Evolutionary conservation across 306 rosid species (phyloP).

Genomic region (Acacia melanoxylon): DNA sequence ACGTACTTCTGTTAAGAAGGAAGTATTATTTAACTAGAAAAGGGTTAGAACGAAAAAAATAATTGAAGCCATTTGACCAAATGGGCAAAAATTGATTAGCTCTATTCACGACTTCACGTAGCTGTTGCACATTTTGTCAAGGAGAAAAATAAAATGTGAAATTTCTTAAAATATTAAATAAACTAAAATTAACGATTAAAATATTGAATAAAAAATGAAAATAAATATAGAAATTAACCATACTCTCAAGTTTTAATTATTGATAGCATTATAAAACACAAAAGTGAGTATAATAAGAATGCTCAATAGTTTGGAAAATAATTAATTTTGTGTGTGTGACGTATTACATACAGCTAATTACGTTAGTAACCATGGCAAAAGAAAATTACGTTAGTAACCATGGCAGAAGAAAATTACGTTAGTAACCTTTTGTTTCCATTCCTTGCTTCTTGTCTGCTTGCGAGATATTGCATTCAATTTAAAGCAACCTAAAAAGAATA

Average conservation of each 20-base stretch:
- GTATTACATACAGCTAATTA: not conserved
- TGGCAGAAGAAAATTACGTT: not conserved
- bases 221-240: not conserved
- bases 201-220: not conserved
- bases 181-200: not conserved
- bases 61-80: no score
- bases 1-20: no score
- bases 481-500: no score
- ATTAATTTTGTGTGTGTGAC: not conserved
- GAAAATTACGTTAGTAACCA: no score
- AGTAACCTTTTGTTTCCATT: not conserved
- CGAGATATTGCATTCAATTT: no score
- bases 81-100: no score
- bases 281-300: not conserved
- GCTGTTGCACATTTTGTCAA: no score
- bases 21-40: no score
- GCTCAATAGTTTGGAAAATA: not conserved
- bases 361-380: rapidly evolving
- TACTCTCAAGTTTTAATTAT: not conserved
- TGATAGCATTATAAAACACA: not conserved
- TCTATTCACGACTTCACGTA: no score
- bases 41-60: no score
- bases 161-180: no score
- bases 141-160: no score
- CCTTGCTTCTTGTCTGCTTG: not conserved